Evolutionary conservation across 2,329 filamentous ascomycete genomes (phyloP).

Genomic region (Neoarthrinium moseri): DNA sequence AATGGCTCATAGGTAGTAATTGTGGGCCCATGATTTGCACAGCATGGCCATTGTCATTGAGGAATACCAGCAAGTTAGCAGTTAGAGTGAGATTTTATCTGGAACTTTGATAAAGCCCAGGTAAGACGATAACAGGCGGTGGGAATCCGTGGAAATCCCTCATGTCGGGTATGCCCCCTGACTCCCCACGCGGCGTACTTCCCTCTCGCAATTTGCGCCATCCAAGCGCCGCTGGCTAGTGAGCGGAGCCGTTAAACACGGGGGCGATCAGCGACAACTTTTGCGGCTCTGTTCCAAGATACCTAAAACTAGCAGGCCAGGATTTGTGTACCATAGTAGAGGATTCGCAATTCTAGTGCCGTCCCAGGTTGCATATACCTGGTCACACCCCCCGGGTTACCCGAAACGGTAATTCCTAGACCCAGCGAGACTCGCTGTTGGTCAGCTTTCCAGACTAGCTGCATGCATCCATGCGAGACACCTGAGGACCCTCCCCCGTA

Average conservation of each 20-base stretch:
- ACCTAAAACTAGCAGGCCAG: too few relatives aligned
- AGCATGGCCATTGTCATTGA: too few relatives aligned
- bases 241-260: too few relatives aligned
- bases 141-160: constrained; percentile 4
- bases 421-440: background rate
- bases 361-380: background rate
- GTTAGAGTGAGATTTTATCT: too few relatives aligned
- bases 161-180: background rate
- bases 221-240: background rate
- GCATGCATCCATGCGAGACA: background rate
- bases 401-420: background rate
- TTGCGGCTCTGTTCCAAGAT: too few relatives aligned
- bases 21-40: too few relatives aligned
- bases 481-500: background rate
- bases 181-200: background rate
- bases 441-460: background rate
- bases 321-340: background rate
- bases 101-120: background rate
- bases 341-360: background rate
- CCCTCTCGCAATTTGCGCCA: background rate
- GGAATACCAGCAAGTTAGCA: too few relatives aligned
- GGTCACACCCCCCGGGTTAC: constrained; percentile 1
- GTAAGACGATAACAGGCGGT: constrained; percentile 4
- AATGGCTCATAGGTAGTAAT: too few relatives aligned
- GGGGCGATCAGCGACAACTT: too few relatives aligned